phyloP scores from a whole-genome alignment of 2,329 filamentous ascomycete species.

The Epichloe baconii region DNA sequence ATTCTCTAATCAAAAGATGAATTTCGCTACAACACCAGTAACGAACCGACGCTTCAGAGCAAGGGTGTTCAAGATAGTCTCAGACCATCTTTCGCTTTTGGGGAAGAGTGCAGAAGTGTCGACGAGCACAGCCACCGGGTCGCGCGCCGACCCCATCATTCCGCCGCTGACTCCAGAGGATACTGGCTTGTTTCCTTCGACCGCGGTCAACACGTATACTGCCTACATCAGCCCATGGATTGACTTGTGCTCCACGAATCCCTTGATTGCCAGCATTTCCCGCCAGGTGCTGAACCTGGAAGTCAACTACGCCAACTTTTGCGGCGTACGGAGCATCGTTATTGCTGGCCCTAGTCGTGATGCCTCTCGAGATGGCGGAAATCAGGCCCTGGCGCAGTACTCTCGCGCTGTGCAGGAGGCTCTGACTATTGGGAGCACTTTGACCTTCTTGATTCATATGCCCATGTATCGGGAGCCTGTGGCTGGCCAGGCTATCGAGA shows the following conservation, averaged over 20 bases:
- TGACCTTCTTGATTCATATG: slow-evolving; percentile 69
- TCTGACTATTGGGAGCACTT: slow-evolving; percentile 57
- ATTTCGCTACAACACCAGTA: slow-evolving; percentile 66
- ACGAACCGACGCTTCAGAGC: slow-evolving; percentile 61
- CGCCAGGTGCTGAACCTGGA: slow-evolving; percentile 84
- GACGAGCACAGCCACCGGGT: slow-evolving; percentile 30
- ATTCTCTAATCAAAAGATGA: slow-evolving; percentile 40
- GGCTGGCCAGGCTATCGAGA: slow-evolving; percentile 36
- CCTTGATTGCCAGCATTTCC: slow-evolving; percentile 72
- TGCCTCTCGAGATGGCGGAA: slow-evolving; percentile 36
- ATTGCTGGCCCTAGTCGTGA: slow-evolving; percentile 64
- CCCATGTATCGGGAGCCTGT: slow-evolving; percentile 69
- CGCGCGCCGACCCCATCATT: slow-evolving; percentile 42
- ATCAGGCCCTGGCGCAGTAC: slow-evolving; percentile 56
- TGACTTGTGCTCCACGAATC: slow-evolving; percentile 72
- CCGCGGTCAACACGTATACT: slow-evolving; percentile 59
- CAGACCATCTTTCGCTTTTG: slow-evolving; percentile 37
- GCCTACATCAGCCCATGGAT: slow-evolving; percentile 85
- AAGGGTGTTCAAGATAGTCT: slow-evolving; percentile 50
- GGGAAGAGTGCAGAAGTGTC: slow-evolving; percentile 25
- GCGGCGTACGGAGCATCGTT: slow-evolving; percentile 72
- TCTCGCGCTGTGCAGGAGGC: slow-evolving; percentile 75
- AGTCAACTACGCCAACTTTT: slow-evolving; percentile 90
- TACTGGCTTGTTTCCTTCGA: slow-evolving; percentile 56
- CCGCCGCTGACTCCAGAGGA: slow-evolving; percentile 67